Evolutionary conservation across 192 early-diverging fungal genomes (phyloP).

Genomic region (Entomortierella parvispora): DNA sequence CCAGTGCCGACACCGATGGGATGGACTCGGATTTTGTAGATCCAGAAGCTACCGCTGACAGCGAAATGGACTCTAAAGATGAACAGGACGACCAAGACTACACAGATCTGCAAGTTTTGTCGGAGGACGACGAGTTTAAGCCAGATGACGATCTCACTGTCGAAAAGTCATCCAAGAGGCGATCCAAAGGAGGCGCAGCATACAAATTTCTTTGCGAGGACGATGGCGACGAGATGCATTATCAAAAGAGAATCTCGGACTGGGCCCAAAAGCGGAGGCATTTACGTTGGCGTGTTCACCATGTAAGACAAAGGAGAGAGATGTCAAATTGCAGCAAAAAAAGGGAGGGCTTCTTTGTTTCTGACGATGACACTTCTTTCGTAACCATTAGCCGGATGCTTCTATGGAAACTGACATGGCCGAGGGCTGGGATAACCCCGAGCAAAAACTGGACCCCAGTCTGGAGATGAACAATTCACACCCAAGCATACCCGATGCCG

Average conservation of each 20-base stretch:
- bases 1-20: slow-evolving; percentile 61
- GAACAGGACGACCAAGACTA: slow-evolving; percentile 9
- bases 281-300: slow-evolving; percentile 36
- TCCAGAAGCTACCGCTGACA: not conserved
- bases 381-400: slow-evolving; percentile 38
- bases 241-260: slow-evolving; percentile 59
- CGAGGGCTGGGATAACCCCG: slow-evolving; percentile 37
- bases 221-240: slow-evolving; percentile 57
- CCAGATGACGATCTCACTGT: not conserved
- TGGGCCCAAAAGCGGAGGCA: slow-evolving; percentile 64
- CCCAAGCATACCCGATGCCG: slow-evolving; percentile 61
- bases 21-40: slow-evolving; percentile 38
- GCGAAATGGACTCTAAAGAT: slow-evolving; percentile 9
- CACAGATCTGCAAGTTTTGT: slow-evolving; percentile 20
- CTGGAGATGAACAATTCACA: slow-evolving; percentile 63
- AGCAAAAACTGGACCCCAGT: slow-evolving; percentile 48
- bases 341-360: too few species aligned
- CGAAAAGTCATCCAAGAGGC: not conserved
- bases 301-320: slow-evolving; percentile 3
- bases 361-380: too few species aligned
- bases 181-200: slow-evolving; percentile 17
- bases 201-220: slow-evolving; percentile 48
- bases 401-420: slow-evolving; percentile 29
- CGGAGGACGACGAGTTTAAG: slow-evolving; percentile 46
- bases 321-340: not conserved